phyloP scores from a whole-genome alignment of 2,329 filamentous ascomycete species.

The Onygenales sp. region DNA sequence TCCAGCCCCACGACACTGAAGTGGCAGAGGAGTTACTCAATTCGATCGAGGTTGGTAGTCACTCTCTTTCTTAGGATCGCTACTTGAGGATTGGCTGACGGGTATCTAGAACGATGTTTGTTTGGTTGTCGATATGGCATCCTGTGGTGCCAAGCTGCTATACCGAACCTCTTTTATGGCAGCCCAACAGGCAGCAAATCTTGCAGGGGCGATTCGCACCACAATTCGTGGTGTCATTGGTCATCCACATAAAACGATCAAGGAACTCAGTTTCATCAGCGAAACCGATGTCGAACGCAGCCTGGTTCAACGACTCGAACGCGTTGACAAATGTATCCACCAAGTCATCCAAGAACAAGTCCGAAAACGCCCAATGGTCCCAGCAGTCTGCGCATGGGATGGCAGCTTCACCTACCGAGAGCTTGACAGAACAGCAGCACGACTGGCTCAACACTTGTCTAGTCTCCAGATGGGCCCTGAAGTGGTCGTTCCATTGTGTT shows the following conservation, averaged over 20 bases:
- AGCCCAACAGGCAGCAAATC: background rate
- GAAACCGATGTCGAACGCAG: background rate
- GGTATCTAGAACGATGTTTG: background rate
- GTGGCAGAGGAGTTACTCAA: background rate
- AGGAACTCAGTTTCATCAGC: background rate
- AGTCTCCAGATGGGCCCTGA: slow-evolving; percentile 40
- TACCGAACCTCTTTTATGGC: background rate
- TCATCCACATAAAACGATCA: background rate
- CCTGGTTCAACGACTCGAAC: slow-evolving; percentile 1
- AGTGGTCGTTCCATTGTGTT: slow-evolving; percentile 58
- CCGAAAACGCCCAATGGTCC: slow-evolving; percentile 6
- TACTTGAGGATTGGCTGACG: background rate
- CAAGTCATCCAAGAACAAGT: slow-evolving; percentile 13
- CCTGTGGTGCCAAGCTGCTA: background rate
- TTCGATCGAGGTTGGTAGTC: background rate
- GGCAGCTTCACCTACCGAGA: slow-evolving; percentile 50
- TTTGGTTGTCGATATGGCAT: background rate
- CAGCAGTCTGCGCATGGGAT: slow-evolving; percentile 21
- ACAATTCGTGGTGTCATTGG: background rate
- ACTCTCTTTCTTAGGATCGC: background rate
- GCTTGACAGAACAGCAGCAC: slow-evolving; percentile 56
- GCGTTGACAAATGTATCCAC: slow-evolving; percentile 14
- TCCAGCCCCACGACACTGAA: background rate
- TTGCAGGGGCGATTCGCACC: background rate
- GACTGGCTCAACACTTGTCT: slow-evolving; percentile 50